These are phyloP conservation scores for Phaeosphaeria sp. DNA, from an alignment of 2,329 filamentous ascomycete species.

Conservation along the genomic window DNA sequence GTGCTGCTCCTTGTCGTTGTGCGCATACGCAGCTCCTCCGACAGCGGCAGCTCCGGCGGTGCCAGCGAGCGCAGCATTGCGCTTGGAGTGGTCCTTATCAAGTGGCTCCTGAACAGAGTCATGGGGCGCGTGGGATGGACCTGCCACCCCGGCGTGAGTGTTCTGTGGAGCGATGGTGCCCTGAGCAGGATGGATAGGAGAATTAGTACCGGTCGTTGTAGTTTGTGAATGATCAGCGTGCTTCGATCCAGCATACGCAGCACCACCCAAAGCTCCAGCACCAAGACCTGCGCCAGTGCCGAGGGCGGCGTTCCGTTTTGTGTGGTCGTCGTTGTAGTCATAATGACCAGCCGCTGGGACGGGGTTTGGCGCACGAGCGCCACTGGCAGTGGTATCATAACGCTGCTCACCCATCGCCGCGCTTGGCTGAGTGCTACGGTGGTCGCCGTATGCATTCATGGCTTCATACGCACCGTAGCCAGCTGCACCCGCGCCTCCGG, in stretches of 20 bases:
- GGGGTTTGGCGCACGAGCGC: slow-evolving; percentile 30
- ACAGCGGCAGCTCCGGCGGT: slow-evolving; percentile 31
- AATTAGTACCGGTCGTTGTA: slow-evolving; percentile 6
- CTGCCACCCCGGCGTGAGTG: slow-evolving; percentile 31
- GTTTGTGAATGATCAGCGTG: slow-evolving; percentile 6
- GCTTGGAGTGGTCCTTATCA: slow-evolving; percentile 31
- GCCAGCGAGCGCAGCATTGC: slow-evolving; percentile 32
- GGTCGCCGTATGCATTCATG: slow-evolving; percentile 34
- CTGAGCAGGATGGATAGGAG: slow-evolving; percentile 8
- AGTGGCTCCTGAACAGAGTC: slow-evolving; percentile 24
- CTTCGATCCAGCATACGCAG: not conserved
- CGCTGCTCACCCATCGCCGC: slow-evolving; percentile 42
- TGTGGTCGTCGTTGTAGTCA: slow-evolving; percentile 13
- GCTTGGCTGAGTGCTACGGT: slow-evolving; percentile 36
- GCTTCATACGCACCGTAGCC: slow-evolving; percentile 45
- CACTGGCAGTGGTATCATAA: slow-evolving; percentile 32
- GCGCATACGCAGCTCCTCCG: slow-evolving; percentile 36
- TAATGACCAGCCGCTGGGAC: slow-evolving; percentile 19
- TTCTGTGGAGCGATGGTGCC: slow-evolving; percentile 17
- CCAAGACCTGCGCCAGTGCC: slow-evolving; percentile 1
- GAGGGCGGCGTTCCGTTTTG: not conserved
- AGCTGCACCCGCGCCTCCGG: slow-evolving; percentile 38
- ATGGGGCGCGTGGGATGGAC: slow-evolving; percentile 26
- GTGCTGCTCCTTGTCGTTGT: slow-evolving; percentile 16
- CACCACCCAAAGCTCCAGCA: slow-evolving; percentile 4